Evolutionary conservation across 495 filamentous ascomycete species (phyloP), one percentile per base, ranked within the genome.

Genomic region (Aspergillus mulundensis): DNA sequence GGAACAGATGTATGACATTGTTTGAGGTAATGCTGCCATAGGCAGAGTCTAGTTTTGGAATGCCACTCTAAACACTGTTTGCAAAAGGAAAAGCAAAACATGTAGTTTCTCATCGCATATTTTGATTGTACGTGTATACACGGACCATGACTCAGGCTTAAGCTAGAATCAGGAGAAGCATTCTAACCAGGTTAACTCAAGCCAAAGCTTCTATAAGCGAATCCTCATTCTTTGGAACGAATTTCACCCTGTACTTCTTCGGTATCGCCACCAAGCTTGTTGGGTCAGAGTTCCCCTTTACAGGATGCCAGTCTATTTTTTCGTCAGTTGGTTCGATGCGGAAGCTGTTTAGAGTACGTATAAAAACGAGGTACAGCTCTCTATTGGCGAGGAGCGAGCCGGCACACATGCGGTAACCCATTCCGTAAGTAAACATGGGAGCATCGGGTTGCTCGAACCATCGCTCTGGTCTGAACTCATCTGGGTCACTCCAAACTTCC

Each of bases 351-450:
- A 87, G 64, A 45, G 81, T 77, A 12, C 84, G 77, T 69, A 86
- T 77, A 67, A 86, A 85, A 42, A 83, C 75, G 40, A 85, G 69
- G 56, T 87, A 87, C n/a, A 86, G 66, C 65, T 87, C 83, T 0
- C 82, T 73, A 40, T 86, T 86, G 20, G 84, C 83, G 1, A 87
- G 75, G 45, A 85, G 62, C 0, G 80, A 80, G 11, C 84, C 84
- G 8, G 83, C 79, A 56, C 84, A 87, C 84, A 87, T 86, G 20
- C 84, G 77, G 54, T 84, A 86, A 11, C 84, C 84, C 47, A 84
- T 70, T 3, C 83, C 82, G 50, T 85, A 85, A 0, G 81, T 81
- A 58, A 84, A 84, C 14, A 85, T 58, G 8, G 83, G 83, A 3
- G 81, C 77, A 40, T 86, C 84, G 0, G 83, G 81, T 45, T 82